phyloP scores from a whole-genome alignment of 2,329 filamentous ascomycete genomes.

The Ceratocystis alfenasii region DNA sequence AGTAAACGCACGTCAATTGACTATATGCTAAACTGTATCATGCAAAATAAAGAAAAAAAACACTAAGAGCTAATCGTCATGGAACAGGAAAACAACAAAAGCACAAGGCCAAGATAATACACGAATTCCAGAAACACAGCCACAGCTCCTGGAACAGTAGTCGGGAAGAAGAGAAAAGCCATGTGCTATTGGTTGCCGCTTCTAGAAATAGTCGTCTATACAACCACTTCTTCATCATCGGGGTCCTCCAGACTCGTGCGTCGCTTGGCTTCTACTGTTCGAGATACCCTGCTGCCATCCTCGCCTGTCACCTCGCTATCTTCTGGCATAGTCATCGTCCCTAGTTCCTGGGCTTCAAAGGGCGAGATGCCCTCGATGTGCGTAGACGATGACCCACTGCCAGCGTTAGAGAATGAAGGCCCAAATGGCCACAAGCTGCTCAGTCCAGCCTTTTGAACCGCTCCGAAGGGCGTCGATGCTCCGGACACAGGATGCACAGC shows the following conservation, averaged over 20 bases:
- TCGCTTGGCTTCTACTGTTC: conserved; percentile 41
- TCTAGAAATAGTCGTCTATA: conserved; percentile 22
- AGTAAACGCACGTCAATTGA: too few species aligned
- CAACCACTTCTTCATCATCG: conserved; percentile 38
- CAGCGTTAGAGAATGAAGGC: conserved; percentile 10
- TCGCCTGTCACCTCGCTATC: conserved; percentile 29
- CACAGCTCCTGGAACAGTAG: too few species aligned
- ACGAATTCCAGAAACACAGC: too few species aligned
- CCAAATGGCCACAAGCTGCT: conserved; percentile 49
- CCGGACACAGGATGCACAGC: conserved; percentile 40
- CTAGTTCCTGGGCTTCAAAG: conserved; percentile 22
- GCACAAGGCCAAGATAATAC: too few species aligned
- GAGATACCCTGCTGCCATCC: conserved; percentile 34
- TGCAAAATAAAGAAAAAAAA: too few species aligned
- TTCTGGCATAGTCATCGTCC: conserved; percentile 25
- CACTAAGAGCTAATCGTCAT: too few species aligned
- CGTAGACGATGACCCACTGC: conserved; percentile 3
- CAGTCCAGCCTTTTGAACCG: conserved; percentile 30
- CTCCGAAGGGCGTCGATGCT: conserved; percentile 20
- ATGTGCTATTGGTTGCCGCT: too few species aligned
- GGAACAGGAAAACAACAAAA: too few species aligned
- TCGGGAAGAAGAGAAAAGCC: too few species aligned
- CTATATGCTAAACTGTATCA: too few species aligned
- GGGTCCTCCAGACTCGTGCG: conserved; percentile 49
- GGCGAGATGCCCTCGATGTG: conserved; percentile 23